Conservation (phyloP, 306 rosid genomes). For the Fragaria iinumae region DNA sequence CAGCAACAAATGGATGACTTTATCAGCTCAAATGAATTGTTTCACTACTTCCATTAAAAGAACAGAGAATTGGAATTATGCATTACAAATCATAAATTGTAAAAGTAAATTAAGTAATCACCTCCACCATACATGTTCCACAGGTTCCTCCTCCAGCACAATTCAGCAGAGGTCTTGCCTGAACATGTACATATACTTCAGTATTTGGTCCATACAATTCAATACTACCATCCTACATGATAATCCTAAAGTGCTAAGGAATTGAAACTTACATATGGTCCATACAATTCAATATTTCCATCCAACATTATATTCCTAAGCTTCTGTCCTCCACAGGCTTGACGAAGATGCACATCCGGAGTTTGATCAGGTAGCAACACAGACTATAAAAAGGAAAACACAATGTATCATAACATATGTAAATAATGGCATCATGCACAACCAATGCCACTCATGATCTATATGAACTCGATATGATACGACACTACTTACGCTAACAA, state of each 20-base stretch:
- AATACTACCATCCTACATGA: not conserved
- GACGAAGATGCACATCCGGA: conserved; percentile 75
- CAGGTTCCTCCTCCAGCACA: conserved; percentile 92
- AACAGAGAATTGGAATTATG: not conserved
- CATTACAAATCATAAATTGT: not conserved
- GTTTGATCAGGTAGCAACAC: conserved; percentile 90
- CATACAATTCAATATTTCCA: conserved; percentile 69
- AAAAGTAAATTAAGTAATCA: conserved; percentile 16
- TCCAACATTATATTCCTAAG: conserved; percentile 81
- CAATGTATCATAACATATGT: not conserved
- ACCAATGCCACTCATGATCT: not conserved
- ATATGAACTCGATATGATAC: not conserved
- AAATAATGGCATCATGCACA: not conserved
- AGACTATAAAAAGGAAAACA: conserved; percentile 42
- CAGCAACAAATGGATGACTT: conserved; percentile 13
- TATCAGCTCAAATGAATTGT: not conserved
- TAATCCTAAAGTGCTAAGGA: not conserved
- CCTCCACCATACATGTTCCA: conserved; percentile 95
- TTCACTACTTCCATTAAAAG: not conserved
- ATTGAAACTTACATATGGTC: conserved; percentile 65
- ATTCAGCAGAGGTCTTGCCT: conserved; percentile 67
- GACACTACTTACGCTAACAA: conserved; percentile 58
- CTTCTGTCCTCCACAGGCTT: conserved; percentile 75
- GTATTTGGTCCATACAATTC: not conserved
- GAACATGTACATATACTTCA: conserved; percentile 14